A percentile compares a stretch with the other conserved stretches of the same genome.
These are phyloP conservation scores for Agrostemma githago DNA, from an alignment of 148 eudicot genomes.

Conservation along the genomic window DNA sequence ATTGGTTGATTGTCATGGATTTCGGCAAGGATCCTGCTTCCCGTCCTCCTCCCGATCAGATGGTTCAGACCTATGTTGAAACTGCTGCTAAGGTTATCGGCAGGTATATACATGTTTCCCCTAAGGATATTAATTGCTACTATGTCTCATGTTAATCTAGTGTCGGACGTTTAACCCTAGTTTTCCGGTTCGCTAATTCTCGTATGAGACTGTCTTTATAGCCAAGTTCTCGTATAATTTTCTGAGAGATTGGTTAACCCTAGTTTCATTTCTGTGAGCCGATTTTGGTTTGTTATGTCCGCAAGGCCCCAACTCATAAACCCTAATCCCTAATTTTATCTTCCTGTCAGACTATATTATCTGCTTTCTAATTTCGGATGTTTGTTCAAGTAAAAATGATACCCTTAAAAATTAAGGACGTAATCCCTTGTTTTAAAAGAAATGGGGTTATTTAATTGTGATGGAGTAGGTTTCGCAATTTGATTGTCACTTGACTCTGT, in stretches of 20 bases:
- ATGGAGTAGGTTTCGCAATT: too few relatives aligned
- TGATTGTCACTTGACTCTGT: too few relatives aligned
- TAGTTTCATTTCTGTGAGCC: neutral
- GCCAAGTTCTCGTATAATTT: neutral
- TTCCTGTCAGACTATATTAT: too few relatives aligned
- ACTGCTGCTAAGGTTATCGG: conserved; percentile 81
- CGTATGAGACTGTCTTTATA: too few relatives aligned
- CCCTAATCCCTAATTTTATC: neutral
- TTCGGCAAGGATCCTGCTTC: conserved; percentile 50
- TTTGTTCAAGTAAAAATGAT: too few relatives aligned
- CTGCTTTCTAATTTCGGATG: too few relatives aligned
- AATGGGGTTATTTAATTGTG: too few relatives aligned
- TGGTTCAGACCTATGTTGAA: conserved; percentile 77
- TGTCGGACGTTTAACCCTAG: neutral
- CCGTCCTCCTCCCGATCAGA: conserved; percentile 48
- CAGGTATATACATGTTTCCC: conserved; percentile 36
- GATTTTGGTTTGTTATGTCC: neutral
- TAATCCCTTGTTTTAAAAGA: too few relatives aligned
- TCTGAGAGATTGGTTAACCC: neutral
- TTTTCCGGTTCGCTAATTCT: neutral
- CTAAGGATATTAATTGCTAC: too few relatives aligned
- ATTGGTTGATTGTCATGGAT: conserved; percentile 89
- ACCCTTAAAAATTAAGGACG: too few relatives aligned
- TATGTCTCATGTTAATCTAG: too few relatives aligned
- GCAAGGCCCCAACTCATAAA: too few relatives aligned